Base-by-base conservation (phyloP, 345 rosid species). In the Gossypium rotundifolium region DNA sequence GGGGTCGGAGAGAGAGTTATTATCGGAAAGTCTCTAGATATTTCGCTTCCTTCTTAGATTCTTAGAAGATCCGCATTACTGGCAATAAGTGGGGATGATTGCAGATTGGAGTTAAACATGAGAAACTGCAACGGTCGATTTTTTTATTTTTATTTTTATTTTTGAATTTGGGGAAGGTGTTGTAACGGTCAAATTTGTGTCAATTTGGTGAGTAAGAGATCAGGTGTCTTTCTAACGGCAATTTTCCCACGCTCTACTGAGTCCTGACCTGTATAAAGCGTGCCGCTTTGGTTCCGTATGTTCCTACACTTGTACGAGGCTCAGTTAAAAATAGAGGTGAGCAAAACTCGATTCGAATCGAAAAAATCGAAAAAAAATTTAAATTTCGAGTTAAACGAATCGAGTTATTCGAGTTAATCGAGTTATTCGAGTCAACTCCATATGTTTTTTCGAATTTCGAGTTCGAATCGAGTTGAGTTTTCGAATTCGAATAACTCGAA, bases 101-200 rank as follows among this genome's bases (percentile, higher is more conserved):
- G 38, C 45, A 40, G 33, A 40, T 74, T 61, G 74, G 40, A 68
- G 76, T 82, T 77, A 82, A 83, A 71, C 83, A 79, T 76, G 60
- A 64, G 63, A 64, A 46, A 64, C 63, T 72, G 77, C 83, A 91
- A 89, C 97, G 95, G 95, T 91, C 95, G 75, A 69, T 1, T 58
- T 60, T 33, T 40, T 29, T 4, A 0, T 27, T 27, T 2, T 27
- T 27, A 0, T 27, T 27, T 73, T n/a, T n/a, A n/a, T n/a, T n/a
- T 88, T 89, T 86, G 73, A 78, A 80, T 65, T 73, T 71, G 68
- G 76, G 77, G 48, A 61, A 70, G 61, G 71, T 22, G 49, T 9
- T 74, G 42, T 64, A 87, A 86, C 88, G 87, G 86, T 78, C 82
- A 17, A 49, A 57, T 13, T 23, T 59, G 59, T 65, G 45, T 11